Evolutionary conservation across 495 filamentous ascomycete species (phyloP), one percentile per base, ranked within the genome.

Genomic region (Tuber magnatum): DNA sequence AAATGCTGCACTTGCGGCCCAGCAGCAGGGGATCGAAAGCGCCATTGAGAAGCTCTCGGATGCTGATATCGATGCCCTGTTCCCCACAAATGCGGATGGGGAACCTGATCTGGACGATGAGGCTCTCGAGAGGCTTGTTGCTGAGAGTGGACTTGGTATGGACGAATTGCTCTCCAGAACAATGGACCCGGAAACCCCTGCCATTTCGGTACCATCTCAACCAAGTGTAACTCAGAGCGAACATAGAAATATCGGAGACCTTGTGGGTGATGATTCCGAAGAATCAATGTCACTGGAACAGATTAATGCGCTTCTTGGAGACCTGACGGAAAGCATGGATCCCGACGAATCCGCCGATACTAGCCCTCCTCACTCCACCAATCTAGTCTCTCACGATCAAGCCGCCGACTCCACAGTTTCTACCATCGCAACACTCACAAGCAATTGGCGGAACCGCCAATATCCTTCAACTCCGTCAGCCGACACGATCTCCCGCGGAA

Each of bases 31-130:
- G 48, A n/a, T 51, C 22, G 48, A 61, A 61, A 32, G 51, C 6
- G 51, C 12, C 12, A 16, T 16, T 10, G n/a, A 32, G n/a, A 28
- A 28, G n/a, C n/a, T 61, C 51, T 61, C 51, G 24, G 51, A 28
- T 28, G 28, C 51, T 32, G 51, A 61, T 32, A 32, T 32, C n/a
- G 51, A 61, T 9, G 51, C n/a, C 51, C 28, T 32, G 5, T 32
- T 61, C 51, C 28, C 32, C n/a, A 42, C 35, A 7, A 72, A 74
- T 61, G 70, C 72, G 12, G 43, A 28, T 18, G 76, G 76, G 35
- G 51, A 79, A 35, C 44, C 73, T 12, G 76, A 79, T 32, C 75
- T 79, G 44, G 40, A 72, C 65, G 77, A 79, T 61, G 77, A 75
- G n/a, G 69, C 46, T 24, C 42, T 79, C 12, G 72, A 75, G 22